Base-by-base conservation (phyloP, 164 flowering plant species). In the Dillenia turbinata region DNA sequence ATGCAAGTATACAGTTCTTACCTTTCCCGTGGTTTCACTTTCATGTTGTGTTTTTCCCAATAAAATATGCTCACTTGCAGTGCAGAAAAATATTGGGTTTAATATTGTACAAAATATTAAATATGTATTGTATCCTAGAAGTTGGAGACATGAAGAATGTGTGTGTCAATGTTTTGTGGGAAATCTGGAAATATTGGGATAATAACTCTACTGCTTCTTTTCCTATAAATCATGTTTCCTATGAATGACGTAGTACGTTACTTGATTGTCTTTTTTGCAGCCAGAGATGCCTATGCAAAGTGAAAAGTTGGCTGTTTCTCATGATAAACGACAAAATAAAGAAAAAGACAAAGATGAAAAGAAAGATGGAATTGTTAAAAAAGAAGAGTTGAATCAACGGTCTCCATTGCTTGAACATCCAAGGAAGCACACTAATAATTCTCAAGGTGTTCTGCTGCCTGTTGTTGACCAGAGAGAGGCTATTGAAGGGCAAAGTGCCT, bases 271-370 rank as follows among this genome's bases (percentile, higher is more conserved):
- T 55, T 56, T 56, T 71, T 66, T 50, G 33, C 84, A 80, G 85
- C 69, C 76, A 66, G 66, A 69, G 65, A 62, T 70, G 60, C 55
- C 77, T 53, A 40, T 65, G n/a, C 65, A 63, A 64, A 16, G 47
- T 69, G 70, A 69, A 44, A 65, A 64, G 62, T 61, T 74, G 40
- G 81, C 57, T 9, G 58, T 44, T 59, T 46, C 63, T 60, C 76
- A 69, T 47, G 76, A 71, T 59, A 49, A 68, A 57, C 53, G 48
- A 14, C 54, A 13, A 24, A 64, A 66, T 56, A 9, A 59, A 50
- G 74, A 71, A 47, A 62, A 72, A 62, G 49, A 40, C 47, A 49
- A 68, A 57, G 50, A 50, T 12, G 53, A 11, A 24, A 64, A 66
- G 51, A 10, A 59, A 50, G 73, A 73, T 51, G 60, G 69, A 64